Base-by-base conservation (phyloP, 768 basidiomycete genomes). In the Candolleomyces efflorescens region DNA sequence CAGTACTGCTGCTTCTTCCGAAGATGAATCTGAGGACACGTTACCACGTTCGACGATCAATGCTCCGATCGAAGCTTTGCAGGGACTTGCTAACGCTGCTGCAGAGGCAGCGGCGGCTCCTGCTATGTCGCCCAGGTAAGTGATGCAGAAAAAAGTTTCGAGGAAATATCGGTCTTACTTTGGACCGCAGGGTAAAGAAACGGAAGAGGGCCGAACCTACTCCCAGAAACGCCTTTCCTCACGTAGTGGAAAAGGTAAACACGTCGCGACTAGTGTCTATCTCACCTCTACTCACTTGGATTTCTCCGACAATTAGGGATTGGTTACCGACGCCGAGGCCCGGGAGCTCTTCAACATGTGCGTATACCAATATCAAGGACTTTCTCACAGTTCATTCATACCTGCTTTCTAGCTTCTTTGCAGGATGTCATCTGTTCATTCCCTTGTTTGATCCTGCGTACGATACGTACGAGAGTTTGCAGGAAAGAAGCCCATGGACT, bases 401-500 rank as follows among this genome's bases (percentile, higher is more conserved):
- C 70, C 69, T 69, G 68, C 64, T 69, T 72, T 68, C 60, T 77
- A 94, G 92, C 67, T 98, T 96, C 80, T 96, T 96, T 77, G 87
- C 90, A 58, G 94, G 94, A 50, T 97, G 94, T 74, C 91, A 97
- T 76, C 82, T 94, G 69, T 98, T 97, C 79, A 93, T 97, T 63
- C 94, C 95, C 48, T 80, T 97, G 60, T 97, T 95, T 77, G 94
- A 97, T 74, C 90, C 92, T 32, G 75, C 78, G 59, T 96, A 94
- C 73, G 95, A 98, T 78, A 92, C 92, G 15, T 95, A 91, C 75
- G 94, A 96, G 69, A 86, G 86, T 63, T 79, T 95, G 64, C 89
- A 88, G 78, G 92, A 93, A 71, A 87, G 95, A 64, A 91, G 90
- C 5, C 95, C 95, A 4, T 98, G 94, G 89, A 94, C 93, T 54